Percentiles rank a stretch among this genome's conserved stretches.
phyloP scores from a whole-genome alignment of 2,329 filamentous ascomycete species.

The Colletotrichum echinochloae region DNA sequence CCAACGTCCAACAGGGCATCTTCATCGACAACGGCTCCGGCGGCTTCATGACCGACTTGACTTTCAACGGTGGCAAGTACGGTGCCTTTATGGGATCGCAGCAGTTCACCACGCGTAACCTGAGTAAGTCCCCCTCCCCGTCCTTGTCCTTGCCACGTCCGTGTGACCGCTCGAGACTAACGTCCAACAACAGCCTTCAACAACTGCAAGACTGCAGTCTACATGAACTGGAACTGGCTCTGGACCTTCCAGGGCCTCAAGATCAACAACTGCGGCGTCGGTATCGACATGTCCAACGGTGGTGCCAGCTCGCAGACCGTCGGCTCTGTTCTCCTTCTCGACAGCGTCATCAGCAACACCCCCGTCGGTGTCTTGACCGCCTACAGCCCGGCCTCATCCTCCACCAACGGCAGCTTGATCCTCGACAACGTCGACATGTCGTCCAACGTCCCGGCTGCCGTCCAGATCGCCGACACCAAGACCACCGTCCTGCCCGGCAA shows the following conservation, averaged over 20 bases:
- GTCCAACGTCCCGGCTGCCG: conserved; percentile 73
- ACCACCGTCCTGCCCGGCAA: conserved; percentile 76
- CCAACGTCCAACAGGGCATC: conserved; percentile 79
- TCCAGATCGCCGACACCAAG: conserved; percentile 69
- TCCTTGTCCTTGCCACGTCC: not conserved
- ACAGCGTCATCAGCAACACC: conserved; percentile 83
- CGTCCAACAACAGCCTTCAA: conserved; percentile 68
- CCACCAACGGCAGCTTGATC: conserved; percentile 84
- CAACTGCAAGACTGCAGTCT: conserved; percentile 83
- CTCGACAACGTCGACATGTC: conserved; percentile 91
- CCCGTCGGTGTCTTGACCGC: conserved; percentile 81
- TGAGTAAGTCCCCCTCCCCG: conserved; percentile 57
- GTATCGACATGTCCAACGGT: conserved; percentile 81
- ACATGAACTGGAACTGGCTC: conserved; percentile 93
- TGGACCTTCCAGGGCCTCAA: conserved; percentile 83
- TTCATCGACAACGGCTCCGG: conserved; percentile 90
- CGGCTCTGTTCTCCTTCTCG: conserved; percentile 85
- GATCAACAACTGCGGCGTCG: conserved; percentile 81
- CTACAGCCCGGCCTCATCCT: conserved; percentile 71
- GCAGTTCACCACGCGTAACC: conserved; percentile 87
- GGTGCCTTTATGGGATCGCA: conserved; percentile 87
- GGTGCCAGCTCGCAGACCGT: conserved; percentile 76
- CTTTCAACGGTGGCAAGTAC: conserved; percentile 84
- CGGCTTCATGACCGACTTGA: conserved; percentile 85
- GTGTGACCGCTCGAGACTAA: not conserved